phyloP scores from a whole-genome alignment of 345 rosid genomes.

The Eucalyptus marginata region DNA sequence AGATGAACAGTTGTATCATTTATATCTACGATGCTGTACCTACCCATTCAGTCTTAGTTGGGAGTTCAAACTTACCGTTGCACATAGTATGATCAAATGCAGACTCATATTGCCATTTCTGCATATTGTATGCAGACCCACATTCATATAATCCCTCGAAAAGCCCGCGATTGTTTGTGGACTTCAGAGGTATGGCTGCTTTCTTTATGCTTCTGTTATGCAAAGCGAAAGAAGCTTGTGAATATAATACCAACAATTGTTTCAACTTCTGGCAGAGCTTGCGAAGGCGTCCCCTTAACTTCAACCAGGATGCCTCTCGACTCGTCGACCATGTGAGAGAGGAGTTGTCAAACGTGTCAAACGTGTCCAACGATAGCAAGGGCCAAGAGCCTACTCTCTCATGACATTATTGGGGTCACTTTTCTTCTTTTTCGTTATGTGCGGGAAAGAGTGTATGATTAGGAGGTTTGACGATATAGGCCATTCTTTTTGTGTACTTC shows the following conservation, averaged over 20 bases:
- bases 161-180: constrained; percentile 79
- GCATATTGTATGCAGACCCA: constrained; percentile 44
- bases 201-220: not conserved
- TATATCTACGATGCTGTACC: not conserved
- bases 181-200: constrained; percentile 58
- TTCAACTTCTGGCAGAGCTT: constrained; percentile 45
- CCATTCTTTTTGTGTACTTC: not conserved
- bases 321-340: constrained; percentile 44
- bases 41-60: not conserved
- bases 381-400: constrained; percentile 19
- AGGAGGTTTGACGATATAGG: not conserved
- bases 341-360: constrained; percentile 25
- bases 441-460: not conserved
- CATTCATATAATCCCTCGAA: constrained; percentile 90
- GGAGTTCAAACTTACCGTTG: not conserved
- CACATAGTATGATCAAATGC: not conserved
- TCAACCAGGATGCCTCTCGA: constrained; percentile 46
- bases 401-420: not conserved
- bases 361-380: constrained; percentile 23
- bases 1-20: not conserved
- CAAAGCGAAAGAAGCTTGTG: not conserved
- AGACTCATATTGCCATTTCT: not conserved
- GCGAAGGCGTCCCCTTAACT: constrained; percentile 29
- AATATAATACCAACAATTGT: not conserved
- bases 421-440: not conserved